Evolutionary conservation across 2,329 filamentous ascomycete species (phyloP).

Genomic region (Neurospora crassa): DNA sequence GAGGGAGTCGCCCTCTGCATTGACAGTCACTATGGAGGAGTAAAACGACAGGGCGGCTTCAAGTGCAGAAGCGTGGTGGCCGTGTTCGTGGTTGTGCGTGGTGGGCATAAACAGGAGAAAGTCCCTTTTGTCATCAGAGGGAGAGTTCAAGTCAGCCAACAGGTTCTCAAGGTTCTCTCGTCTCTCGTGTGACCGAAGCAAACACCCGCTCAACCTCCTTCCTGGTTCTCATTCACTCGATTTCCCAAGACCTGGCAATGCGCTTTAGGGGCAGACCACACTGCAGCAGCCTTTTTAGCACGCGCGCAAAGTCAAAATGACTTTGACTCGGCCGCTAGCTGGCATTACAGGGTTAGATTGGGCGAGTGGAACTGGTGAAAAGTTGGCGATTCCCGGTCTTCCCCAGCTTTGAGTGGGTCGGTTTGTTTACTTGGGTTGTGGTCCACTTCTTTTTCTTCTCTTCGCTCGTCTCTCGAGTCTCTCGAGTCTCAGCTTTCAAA

Average conservation of each 20-base stretch:
- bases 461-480: neutral
- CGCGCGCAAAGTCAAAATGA: neutral
- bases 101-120: conserved; percentile 84
- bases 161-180: neutral
- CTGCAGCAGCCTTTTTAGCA: neutral
- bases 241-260: neutral
- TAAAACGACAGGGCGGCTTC: conserved; percentile 85
- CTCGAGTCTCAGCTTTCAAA: neutral
- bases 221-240: neutral
- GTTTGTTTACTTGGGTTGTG: neutral
- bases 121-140: conserved; percentile 51
- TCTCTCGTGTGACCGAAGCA: neutral
- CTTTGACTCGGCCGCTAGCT: neutral
- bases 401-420: neutral
- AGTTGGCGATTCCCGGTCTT: neutral
- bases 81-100: conserved; percentile 47
- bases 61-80: conserved; percentile 60
- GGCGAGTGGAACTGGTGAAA: neutral
- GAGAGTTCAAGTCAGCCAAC: neutral
- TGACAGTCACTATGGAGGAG: conserved; percentile 78
- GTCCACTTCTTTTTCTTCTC: neutral
- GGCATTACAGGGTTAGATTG: neutral
- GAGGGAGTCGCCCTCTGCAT: conserved; percentile 85
- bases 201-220: neutral
- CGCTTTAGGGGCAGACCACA: neutral